Conservation (phyloP, 2,329 filamentous ascomycete species). For the Aspergillus fischeri region DNA sequence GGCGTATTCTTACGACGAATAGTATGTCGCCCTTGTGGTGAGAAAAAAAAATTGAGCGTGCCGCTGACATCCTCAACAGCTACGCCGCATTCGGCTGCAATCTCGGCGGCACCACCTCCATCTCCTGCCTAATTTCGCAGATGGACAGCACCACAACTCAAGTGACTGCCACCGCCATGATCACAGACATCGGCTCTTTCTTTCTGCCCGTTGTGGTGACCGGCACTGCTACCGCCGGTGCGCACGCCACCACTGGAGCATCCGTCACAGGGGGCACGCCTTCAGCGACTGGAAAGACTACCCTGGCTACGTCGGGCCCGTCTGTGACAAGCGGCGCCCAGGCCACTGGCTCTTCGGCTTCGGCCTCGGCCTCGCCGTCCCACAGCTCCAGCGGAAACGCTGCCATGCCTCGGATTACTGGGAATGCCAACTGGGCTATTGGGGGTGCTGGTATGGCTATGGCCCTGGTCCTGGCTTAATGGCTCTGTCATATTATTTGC, state of each 20-base stretch:
- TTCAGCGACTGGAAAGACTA: slow-evolving; percentile 11
- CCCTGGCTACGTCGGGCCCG: slow-evolving; percentile 10
- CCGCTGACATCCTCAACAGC: not conserved
- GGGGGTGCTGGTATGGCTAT: slow-evolving; percentile 25
- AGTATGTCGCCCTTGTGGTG: slow-evolving; percentile 9
- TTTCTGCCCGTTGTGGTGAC: slow-evolving; percentile 13
- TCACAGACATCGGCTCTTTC: slow-evolving; percentile 8
- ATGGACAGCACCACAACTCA: slow-evolving; percentile 15
- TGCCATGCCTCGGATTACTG: slow-evolving; percentile 17
- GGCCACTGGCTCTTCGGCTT: not conserved
- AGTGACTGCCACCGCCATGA: slow-evolving; percentile 11
- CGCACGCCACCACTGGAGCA: slow-evolving; percentile 13
- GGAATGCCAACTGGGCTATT: slow-evolving; percentile 20
- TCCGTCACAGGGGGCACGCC: slow-evolving; percentile 11
- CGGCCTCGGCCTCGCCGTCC: slow-evolving; percentile 4
- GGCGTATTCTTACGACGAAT: slow-evolving; percentile 1
- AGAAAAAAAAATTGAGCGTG: not conserved
- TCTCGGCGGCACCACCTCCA: slow-evolving; percentile 21
- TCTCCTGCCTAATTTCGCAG: slow-evolving; percentile 19
- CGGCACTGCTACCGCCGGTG: slow-evolving; percentile 21
- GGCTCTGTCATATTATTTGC: not conserved
- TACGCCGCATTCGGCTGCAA: slow-evolving; percentile 16
- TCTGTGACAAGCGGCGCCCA: slow-evolving; percentile 10
- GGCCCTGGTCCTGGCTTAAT: slow-evolving; percentile 24
- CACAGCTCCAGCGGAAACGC: slow-evolving; percentile 16